Evolutionary conservation across 176 grass and related monocot species (phyloP), one percentile per base, ranked within the genome.

Genomic region (Hsuehochloa calcarea): DNA sequence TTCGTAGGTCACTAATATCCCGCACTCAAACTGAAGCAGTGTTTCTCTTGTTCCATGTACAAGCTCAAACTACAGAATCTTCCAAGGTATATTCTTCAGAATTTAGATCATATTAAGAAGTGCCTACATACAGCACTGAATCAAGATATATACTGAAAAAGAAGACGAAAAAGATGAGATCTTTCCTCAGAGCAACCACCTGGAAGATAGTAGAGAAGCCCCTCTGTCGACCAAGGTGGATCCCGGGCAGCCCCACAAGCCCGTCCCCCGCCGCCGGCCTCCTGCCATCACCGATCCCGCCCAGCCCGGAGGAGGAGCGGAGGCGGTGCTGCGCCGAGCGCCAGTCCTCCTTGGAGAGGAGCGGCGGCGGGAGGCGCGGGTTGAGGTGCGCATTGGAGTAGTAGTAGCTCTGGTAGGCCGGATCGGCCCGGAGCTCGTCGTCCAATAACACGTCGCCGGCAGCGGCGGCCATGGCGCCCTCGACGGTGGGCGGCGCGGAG

Each of bases 311-410:
- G 49, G 78, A 68, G 88, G 50, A 55, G 86, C 85, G 80, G 65
- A 87, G 80, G 37, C 88, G 74, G 50, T 87, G 84, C 77, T 92
- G 89, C 31, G 75, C 80, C 17, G 83, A 94, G 6, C 90, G 88
- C 94, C 92, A 85, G 41, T 92, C 89, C 86, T 94, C 88, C 77
- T 93, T 94, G 55, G 90, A 94, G 15, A 92, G 88, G 22, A 78
- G 85, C 35, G 87, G 94, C 75, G 85, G 94, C 46, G 86, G 90
- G 41, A 97, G 89, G 65, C 92, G 86, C 47, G 92, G 94, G 90
- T 97, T 94, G 70, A 91, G 77, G 87, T 90, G 89, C 55, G 84
- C 92, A 87, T 92, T 87, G 73, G 92, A 87, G 85, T 92, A 90
- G 84, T 88, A 91, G 78, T 93, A 95, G 58, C 82, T 81, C 72